phyloP scores from a whole-genome alignment of 1,284 basidiomycete species.

The Puccinia hordei region DNA sequence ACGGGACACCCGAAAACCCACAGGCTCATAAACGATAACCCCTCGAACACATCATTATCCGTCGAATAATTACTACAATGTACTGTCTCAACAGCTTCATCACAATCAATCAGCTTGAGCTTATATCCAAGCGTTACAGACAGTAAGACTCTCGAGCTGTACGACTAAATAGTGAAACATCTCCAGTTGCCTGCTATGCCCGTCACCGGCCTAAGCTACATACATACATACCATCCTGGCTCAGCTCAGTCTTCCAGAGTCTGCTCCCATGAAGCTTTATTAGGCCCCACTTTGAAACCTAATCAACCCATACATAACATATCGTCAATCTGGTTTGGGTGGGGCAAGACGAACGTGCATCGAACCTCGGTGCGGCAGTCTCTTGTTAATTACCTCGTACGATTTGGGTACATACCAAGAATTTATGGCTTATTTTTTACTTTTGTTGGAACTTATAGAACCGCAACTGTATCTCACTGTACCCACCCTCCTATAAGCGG shows the following conservation, averaged over 20 bases:
- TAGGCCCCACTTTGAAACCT: not conserved
- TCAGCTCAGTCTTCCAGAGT: slow-evolving; percentile 2
- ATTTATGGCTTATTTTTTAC: not conserved
- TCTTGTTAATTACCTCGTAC: not conserved
- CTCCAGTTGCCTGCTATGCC: not conserved
- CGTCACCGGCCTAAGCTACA: not conserved
- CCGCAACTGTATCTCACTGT: slow-evolving; percentile 11
- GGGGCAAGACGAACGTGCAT: not conserved
- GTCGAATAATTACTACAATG: too few species aligned
- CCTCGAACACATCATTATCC: too few species aligned
- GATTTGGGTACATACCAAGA: slow-evolving; percentile 2
- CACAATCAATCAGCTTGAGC: too few species aligned
- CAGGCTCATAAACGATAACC: too few species aligned
- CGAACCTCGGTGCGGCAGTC: slow-evolving; percentile 4
- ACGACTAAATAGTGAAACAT: not conserved
- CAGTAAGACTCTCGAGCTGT: not conserved
- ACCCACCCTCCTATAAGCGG: slow-evolving; percentile 1
- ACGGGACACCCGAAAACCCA: too few species aligned
- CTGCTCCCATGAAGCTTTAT: not conserved
- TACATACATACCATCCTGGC: too few species aligned
- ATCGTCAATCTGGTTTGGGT: not conserved
- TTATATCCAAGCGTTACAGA: not conserved
- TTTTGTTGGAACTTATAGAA: not conserved
- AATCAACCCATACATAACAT: not conserved
- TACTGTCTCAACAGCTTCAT: too few species aligned